phyloP scores from a whole-genome alignment of 139 green algal species.

The Coccomyxa sp. region DNA sequence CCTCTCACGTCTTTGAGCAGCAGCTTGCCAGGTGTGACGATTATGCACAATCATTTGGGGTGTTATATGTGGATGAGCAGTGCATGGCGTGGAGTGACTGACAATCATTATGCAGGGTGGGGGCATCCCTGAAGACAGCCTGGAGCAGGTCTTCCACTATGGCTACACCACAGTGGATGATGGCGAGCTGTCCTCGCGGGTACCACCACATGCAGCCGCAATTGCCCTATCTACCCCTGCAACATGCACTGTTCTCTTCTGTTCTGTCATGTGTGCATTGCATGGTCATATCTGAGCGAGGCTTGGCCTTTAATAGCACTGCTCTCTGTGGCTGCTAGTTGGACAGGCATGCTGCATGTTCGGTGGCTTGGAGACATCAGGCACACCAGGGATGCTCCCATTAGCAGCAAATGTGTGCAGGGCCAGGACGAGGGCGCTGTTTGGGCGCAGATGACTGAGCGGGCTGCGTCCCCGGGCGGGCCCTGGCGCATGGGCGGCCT shows the following conservation, averaged over 20 bases:
- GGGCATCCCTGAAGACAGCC: slow-evolving; percentile 52
- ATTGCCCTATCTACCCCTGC: too few species aligned
- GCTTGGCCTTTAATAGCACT: too few species aligned
- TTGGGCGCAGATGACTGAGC: slow-evolving; percentile 4
- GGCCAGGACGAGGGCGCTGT: not conserved
- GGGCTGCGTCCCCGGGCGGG: not conserved
- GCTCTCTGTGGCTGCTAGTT: not conserved
- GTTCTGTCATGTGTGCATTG: too few species aligned
- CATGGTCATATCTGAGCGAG: too few species aligned
- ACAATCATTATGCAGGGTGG: slow-evolving; percentile 76
- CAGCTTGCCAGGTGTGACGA: too few species aligned
- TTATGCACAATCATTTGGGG: too few species aligned
- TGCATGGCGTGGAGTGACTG: too few species aligned
- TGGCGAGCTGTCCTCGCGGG: too few species aligned
- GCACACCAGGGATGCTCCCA: not conserved
- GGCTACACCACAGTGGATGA: slow-evolving; percentile 55
- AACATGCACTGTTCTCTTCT: too few species aligned
- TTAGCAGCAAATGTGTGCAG: not conserved
- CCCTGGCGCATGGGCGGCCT: slow-evolving; percentile 69
- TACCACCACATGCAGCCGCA: too few species aligned
- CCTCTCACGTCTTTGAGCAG: too few species aligned
- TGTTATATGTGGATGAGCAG: too few species aligned
- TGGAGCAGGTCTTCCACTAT: slow-evolving; percentile 64
- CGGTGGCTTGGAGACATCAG: not conserved
- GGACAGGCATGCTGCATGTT: not conserved